These are phyloP conservation scores for Cardamine resedifolia DNA, from an alignment of 345 rosid species.

Conservation along the genomic window DNA sequence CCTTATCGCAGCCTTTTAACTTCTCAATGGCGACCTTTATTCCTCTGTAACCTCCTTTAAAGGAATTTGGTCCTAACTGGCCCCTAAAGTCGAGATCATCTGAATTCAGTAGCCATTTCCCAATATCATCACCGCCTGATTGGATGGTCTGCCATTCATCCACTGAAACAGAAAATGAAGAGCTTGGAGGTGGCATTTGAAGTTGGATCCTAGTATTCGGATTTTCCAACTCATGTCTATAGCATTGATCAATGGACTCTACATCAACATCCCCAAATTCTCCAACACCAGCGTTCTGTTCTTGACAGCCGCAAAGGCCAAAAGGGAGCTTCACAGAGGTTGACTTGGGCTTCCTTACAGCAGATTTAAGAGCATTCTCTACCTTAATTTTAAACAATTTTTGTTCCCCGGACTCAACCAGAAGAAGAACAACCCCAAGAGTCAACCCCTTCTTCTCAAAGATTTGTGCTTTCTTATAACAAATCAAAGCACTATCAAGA, in stretches of 20 bases:
- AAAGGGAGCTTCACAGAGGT: conserved; percentile 83
- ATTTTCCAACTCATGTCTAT: conserved; percentile 53
- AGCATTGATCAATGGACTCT: conserved; percentile 53
- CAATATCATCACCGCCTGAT: conserved; percentile 64
- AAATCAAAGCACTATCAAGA: conserved; percentile 68
- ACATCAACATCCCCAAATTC: conserved; percentile 74
- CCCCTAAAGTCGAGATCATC: conserved; percentile 75
- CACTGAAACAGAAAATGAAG: conserved; percentile 62
- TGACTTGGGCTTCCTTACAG: conserved; percentile 66
- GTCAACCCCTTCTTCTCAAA: conserved; percentile 96
- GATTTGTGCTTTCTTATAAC: conserved; percentile 82
- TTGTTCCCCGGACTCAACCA: conserved; percentile 61
- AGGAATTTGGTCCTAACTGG: conserved; percentile 65
- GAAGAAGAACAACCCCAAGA: conserved; percentile 66
- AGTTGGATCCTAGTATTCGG: conserved; percentile 54
- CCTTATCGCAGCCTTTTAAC: conserved; percentile 96
- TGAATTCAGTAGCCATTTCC: conserved; percentile 75
- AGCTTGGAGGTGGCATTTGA: conserved; percentile 68
- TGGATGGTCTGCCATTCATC: conserved; percentile 94
- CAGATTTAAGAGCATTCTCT: conserved; percentile 70
- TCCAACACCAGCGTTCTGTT: conserved; percentile 58
- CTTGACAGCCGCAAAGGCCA: conserved; percentile 96
- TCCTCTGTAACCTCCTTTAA: conserved; percentile 75
- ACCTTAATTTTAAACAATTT: conserved; percentile 54
- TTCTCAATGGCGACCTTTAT: conserved; percentile 82